phyloP scores from a whole-genome alignment of 129 eudicot species.

The Oenanthe sinensis region DNA sequence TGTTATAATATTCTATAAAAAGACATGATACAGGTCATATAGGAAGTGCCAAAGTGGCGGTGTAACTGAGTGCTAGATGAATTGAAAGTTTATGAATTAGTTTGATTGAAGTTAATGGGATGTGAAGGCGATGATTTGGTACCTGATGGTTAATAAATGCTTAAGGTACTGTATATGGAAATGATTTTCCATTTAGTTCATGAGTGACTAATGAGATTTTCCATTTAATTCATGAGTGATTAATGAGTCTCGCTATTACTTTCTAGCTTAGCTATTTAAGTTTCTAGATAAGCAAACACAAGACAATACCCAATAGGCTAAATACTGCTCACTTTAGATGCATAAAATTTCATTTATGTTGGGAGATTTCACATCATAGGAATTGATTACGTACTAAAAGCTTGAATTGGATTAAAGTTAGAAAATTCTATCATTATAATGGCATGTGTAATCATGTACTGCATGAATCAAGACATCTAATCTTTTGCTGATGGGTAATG shows the following conservation, averaged over 20 bases:
- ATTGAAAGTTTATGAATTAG: not conserved
- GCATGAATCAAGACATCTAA: not conserved
- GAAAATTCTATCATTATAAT: not conserved
- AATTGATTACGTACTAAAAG: not conserved
- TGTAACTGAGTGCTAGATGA: not conserved
- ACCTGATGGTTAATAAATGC: not conserved
- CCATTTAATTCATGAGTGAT: no score
- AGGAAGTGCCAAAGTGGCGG: not conserved
- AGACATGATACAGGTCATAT: not conserved
- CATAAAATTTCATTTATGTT: not conserved
- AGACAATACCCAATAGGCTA: not conserved
- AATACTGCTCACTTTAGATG: slow-evolving; percentile 5
- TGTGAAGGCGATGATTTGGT: not conserved
- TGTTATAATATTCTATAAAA: not conserved
- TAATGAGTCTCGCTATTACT: not conserved
- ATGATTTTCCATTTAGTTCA: not conserved
- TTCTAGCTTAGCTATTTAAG: not conserved
- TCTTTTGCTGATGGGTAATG: not conserved
- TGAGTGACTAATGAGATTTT: not conserved
- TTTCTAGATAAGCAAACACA: not conserved
- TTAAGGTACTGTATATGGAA: not conserved
- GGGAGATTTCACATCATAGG: not conserved
- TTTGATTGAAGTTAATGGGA: not conserved
- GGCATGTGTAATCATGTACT: not conserved
- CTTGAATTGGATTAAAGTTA: not conserved